Evolutionary conservation across 768 basidiomycete species (phyloP).

Genomic region (Melanogaster broomeanus): DNA sequence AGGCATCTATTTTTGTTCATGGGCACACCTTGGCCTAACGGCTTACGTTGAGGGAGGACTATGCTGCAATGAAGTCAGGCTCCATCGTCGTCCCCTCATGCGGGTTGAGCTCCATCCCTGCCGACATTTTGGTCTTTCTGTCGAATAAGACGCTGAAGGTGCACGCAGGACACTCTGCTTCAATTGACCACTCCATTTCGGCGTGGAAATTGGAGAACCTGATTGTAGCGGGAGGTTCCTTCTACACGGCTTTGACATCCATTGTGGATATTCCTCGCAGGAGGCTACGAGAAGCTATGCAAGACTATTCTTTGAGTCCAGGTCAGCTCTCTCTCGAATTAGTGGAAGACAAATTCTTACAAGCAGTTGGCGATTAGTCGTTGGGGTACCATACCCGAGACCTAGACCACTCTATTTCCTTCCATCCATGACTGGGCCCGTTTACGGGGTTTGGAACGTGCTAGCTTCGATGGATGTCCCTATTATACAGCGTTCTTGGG

Average conservation of each 20-base stretch:
- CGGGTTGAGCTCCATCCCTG: constrained; percentile 71
- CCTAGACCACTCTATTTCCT: constrained; percentile 29
- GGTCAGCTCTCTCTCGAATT: not conserved
- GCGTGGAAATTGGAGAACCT: constrained; percentile 32
- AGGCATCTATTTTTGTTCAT: not conserved
- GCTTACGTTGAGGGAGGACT: constrained; percentile 54
- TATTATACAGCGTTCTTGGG: constrained; percentile 51
- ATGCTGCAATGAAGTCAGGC: constrained; percentile 60
- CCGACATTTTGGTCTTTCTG: constrained; percentile 62
- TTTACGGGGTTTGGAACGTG: constrained; percentile 35
- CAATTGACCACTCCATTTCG: constrained; percentile 50
- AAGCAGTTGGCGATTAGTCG: not conserved
- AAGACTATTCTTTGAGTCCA: not conserved
- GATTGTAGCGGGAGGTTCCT: constrained; percentile 38
- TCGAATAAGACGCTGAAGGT: constrained; percentile 63
- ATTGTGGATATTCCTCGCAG: not conserved
- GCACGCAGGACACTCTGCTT: constrained; percentile 22
- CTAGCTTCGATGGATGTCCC: constrained; percentile 42
- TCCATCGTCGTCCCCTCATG: constrained; percentile 73
- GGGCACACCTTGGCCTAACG: constrained; percentile 10
- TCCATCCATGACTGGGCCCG: constrained; percentile 18
- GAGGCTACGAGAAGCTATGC: not conserved
- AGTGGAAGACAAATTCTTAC: constrained; percentile 22
- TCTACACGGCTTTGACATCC: constrained; percentile 21
- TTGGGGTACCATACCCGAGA: constrained; percentile 21